phyloP scores from a whole-genome alignment of 169 alveolate genomes.

The Plasmodium yoelii region DNA sequence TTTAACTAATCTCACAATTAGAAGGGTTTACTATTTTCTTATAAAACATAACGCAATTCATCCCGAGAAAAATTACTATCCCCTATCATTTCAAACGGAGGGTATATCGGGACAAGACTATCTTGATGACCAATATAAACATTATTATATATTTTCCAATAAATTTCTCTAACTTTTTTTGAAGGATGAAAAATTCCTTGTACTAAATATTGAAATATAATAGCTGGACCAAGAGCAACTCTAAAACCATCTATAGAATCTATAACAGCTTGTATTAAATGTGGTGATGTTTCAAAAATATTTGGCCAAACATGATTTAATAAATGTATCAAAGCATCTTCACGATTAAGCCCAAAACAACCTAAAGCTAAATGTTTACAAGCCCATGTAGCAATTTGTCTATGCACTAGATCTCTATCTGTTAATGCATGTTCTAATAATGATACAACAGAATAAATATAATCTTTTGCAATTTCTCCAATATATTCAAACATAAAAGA shows the following conservation, averaged over 20 bases:
- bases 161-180: slow-evolving; percentile 97
- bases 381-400: slow-evolving; percentile 99
- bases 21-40: too few relatives aligned
- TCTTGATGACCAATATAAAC: slow-evolving; percentile 99
- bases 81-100: slow-evolving; percentile 82
- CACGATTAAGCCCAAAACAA: slow-evolving; percentile 94
- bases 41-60: slow-evolving; percentile 40
- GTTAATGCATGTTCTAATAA: slow-evolving; percentile 98
- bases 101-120: slow-evolving; percentile 96
- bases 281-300: slow-evolving; percentile 99
- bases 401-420: slow-evolving; percentile 99
- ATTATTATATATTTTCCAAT: slow-evolving; percentile 99
- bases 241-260: slow-evolving; percentile 99
- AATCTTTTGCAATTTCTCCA: slow-evolving; percentile 95
- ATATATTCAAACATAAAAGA: slow-evolving; percentile 99
- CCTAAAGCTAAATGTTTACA: slow-evolving; percentile 98
- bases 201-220: slow-evolving; percentile 94
- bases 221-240: slow-evolving; percentile 98
- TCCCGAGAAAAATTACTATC: slow-evolving; percentile 53
- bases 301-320: slow-evolving; percentile 99
- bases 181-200: slow-evolving; percentile 99
- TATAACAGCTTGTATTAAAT: slow-evolving; percentile 96
- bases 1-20: too few relatives aligned
- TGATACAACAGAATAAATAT: slow-evolving; percentile 97
- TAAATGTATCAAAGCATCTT: slow-evolving; percentile 97